A percentile compares a stretch with the other conserved stretches of the same genome.
phyloP scores from a whole-genome alignment of 495 filamentous ascomycete genomes.

The Aspergillus panamensis region DNA sequence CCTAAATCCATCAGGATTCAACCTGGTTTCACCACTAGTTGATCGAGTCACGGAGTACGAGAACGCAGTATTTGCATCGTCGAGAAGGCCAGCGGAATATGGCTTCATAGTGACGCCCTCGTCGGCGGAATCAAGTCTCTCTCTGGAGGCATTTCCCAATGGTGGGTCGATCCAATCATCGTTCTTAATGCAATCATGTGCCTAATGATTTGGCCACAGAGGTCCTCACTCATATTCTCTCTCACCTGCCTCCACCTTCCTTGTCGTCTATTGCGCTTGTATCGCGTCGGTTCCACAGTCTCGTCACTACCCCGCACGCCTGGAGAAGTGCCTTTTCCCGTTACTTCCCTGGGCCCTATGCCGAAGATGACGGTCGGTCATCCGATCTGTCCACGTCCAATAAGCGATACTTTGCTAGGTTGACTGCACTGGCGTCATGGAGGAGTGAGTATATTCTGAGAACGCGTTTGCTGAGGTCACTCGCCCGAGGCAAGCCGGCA shows the following conservation, averaged over 20 bases:
- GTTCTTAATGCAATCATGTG: neutral
- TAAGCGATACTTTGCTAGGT: slow-evolving; percentile 69
- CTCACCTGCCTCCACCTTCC: slow-evolving; percentile 77
- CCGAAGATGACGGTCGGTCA: slow-evolving; percentile 34
- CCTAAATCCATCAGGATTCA: slow-evolving; percentile 26
- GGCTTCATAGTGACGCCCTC: slow-evolving; percentile 61
- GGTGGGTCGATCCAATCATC: slow-evolving; percentile 51
- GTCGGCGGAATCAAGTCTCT: slow-evolving; percentile 45
- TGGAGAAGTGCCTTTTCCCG: slow-evolving; percentile 88
- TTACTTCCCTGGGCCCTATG: slow-evolving; percentile 74
- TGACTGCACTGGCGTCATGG: slow-evolving; percentile 81
- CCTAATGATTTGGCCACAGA: slow-evolving; percentile 52
- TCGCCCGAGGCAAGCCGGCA: slow-evolving; percentile 71
- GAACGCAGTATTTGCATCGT: slow-evolving; percentile 48
- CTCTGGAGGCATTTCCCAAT: slow-evolving; percentile 72
- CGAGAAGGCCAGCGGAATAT: slow-evolving; percentile 42
- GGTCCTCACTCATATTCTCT: slow-evolving; percentile 86
- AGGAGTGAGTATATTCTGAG: slow-evolving; percentile 87
- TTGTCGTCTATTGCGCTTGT: slow-evolving; percentile 75
- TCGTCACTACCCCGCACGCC: slow-evolving; percentile 84
- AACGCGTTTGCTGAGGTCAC: slow-evolving; percentile 76
- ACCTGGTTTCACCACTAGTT: slow-evolving; percentile 40
- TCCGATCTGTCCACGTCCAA: slow-evolving; percentile 56
- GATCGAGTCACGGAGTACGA: slow-evolving; percentile 74
- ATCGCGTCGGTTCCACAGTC: slow-evolving; percentile 73